Base-by-base conservation (phyloP, 106 monocot genomes). In the Acorus calamus region DNA sequence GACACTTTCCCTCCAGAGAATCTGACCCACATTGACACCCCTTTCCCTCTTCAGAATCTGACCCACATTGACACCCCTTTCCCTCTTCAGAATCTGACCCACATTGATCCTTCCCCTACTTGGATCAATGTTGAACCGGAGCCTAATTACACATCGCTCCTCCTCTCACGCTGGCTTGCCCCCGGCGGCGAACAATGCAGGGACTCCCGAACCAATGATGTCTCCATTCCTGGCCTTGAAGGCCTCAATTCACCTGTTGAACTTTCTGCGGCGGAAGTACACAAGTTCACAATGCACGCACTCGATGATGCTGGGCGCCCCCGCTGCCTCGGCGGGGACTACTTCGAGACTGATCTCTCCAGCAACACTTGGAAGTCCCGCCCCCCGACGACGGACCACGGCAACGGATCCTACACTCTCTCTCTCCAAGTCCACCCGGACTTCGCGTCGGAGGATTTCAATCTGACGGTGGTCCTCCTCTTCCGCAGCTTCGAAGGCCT, bases 331-430 rank as follows among this genome's bases (percentile, higher is more conserved):
- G 94, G 94, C 62, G 94, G 89, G 0, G 94, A 94, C 71, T 94
- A 84, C 79, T 82, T 94, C 65, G 94, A 94, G 79, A 79, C 80
- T 2, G 89, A 94, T 63, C 82, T 94, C 51, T 79, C 84, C 47
- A 73, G 84, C 3, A 28, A 69, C 4, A 47, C 55, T 10, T 94
- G 94, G 94, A 94, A 94, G 71, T 89, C 94, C 10, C 83, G 89
- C 4, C 94, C 94, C 0, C 89, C 89, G 0, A 14, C 89, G 13
- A 47, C 44, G 14, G 89, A 94, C 76, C 79, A 67, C 12, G 94
- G 94, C 10, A 76, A 94, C 59, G 94, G 94, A 11, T 77, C 81
- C 50, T 94, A 94, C 82, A 71, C 79, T 9, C 9, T 94, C 54
- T 52, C 46, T 2, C 75, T 94, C 55, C 94, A 94, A 51, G 75